Base-by-base conservation (phyloP, 257 asterid species). In the Ehretia macrophylla region DNA sequence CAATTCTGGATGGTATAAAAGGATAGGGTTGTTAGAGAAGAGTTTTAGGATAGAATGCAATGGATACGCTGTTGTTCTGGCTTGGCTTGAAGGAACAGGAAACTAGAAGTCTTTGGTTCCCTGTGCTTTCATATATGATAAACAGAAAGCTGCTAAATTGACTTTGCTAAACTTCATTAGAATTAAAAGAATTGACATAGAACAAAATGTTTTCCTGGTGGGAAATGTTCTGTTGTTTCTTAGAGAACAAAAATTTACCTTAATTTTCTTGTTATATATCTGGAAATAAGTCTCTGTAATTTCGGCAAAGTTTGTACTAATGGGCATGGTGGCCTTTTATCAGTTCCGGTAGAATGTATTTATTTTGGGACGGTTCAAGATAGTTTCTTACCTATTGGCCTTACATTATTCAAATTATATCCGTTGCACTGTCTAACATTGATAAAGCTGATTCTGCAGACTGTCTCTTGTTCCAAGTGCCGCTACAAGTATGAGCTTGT, bases 381-480 rank as follows among this genome's bases (percentile, higher is more conserved):
- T 17, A 49, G n/a, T 17, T 49, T 49, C 20, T 49, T 8, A 2
- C 23, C n/a, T 14, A 0, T 49, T 49, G 17, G 10, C 11, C 54
- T 8, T 17, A 4, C 23, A 42, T 60, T 16, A 5, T 42, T 46
- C 8, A 10, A 38, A 1, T 42, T 10, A 42, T 42, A 10, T 42
- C 11, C 11, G 16, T 42, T 42, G 5, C 8, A 42, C 16, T 42
- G 4, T 42, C 47, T 42, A 10, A 58, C 74, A 51, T 44, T 59
- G 55, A 58, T 42, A 62, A 45, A 32, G 11, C 62, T 50, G 49
- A 40, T 64, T 59, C 60, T 74, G 67, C 88, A 92, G 97, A 75
- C 84, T 56, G 97, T 81, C 35, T 83, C 98, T 49, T 92, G 98
- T 74, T 88, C 95, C 54, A 88, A 80, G 75, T 88, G 98, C 81